Percentiles rank a stretch among this genome's conserved stretches.
Evolutionary conservation across 2,329 filamentous ascomycete genomes (phyloP).

Genomic region (Tympanopsis confertula): DNA sequence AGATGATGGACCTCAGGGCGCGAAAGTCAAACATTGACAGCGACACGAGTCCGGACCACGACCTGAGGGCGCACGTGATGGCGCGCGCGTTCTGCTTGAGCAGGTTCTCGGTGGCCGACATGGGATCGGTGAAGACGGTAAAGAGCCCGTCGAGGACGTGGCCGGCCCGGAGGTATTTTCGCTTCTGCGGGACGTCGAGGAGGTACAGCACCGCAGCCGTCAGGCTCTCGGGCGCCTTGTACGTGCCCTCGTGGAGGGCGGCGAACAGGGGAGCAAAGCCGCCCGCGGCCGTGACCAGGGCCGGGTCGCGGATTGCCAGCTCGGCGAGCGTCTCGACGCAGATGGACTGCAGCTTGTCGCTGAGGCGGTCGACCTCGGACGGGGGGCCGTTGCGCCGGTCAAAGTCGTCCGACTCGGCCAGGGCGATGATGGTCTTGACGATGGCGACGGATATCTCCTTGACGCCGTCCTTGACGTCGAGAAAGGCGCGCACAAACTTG

Average conservation of each 20-base stretch:
- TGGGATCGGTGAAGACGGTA: slow-evolving; percentile 80
- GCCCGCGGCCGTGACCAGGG: slow-evolving; percentile 68
- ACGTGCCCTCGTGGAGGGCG: slow-evolving; percentile 80
- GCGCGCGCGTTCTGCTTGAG: slow-evolving; percentile 83
- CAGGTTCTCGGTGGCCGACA: slow-evolving; percentile 42
- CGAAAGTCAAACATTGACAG: slow-evolving; percentile 81
- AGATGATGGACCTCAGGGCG: slow-evolving; percentile 67
- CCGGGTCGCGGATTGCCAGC: slow-evolving; percentile 76
- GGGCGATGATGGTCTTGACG: slow-evolving; percentile 78
- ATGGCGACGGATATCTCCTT: slow-evolving; percentile 78
- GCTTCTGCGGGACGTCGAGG: slow-evolving; percentile 69
- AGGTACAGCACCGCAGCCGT: slow-evolving; percentile 81
- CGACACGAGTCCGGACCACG: slow-evolving; percentile 84
- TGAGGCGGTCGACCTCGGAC: slow-evolving; percentile 22
- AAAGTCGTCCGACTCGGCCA: slow-evolving; percentile 67
- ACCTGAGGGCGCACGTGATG: slow-evolving; percentile 81
- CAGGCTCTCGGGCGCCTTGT: slow-evolving; percentile 83
- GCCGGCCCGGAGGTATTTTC: slow-evolving; percentile 71
- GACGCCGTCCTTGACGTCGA: slow-evolving; percentile 89
- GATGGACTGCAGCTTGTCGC: slow-evolving; percentile 82
- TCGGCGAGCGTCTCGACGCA: slow-evolving; percentile 88
- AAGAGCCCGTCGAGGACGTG: slow-evolving; percentile 84
- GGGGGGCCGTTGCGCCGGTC: slow-evolving; percentile 21
- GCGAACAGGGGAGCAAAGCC: slow-evolving; percentile 83
- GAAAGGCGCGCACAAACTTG: slow-evolving; percentile 88